Evolutionary conservation across 2,329 filamentous ascomycete genomes (phyloP), one percentile per base, ranked within the genome.

Genomic region (Cucurbitaria berberidis): DNA sequence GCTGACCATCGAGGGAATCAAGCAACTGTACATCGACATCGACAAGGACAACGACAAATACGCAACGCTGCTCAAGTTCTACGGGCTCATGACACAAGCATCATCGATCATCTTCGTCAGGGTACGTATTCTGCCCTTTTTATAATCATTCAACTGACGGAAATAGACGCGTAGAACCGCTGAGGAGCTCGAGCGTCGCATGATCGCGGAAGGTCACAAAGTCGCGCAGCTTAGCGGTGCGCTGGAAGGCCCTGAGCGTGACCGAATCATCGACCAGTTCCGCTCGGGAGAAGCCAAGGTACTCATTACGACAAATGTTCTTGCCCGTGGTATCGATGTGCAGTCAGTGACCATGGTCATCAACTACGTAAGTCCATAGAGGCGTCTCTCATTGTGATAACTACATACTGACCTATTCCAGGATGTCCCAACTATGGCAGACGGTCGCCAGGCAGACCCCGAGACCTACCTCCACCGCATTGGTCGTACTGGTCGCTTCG

Each of bases 401-500:
- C 9, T 21, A 8, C 19, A 27, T 53, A 56, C 51, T 69, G 36
- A 68, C 56, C 30, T 7, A 13, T 36, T 89, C 81, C 53, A 80
- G 59, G 80, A 86, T 67, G 77, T 83, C 29, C 81, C 81, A 3
- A 80, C 81, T 49, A 75, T 76, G 41, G 75, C 74, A 19, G 88
- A 89, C 70, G 87, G 89, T 35, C 54, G 57, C 8, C 78, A 83
- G 27, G 89, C 93, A 13, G 95, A 99, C 71, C 87, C 87, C 41
- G 93, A 98, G 80, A 99, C 95, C 0, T 99, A 99, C 72, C 88
- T 99, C 43, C 95, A 99, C 82, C 90, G 95, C 73, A 99, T 99
- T 66, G 95, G 95, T 57, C 91, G 95, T 70, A 99, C 95, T 13
- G 95, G 95, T 60, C 90, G 95, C 63, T 99, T 99, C 68, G 95